These are phyloP conservation scores for Musa beccarii DNA, from an alignment of 176 grass and related monocot species.

Conservation along the genomic window DNA sequence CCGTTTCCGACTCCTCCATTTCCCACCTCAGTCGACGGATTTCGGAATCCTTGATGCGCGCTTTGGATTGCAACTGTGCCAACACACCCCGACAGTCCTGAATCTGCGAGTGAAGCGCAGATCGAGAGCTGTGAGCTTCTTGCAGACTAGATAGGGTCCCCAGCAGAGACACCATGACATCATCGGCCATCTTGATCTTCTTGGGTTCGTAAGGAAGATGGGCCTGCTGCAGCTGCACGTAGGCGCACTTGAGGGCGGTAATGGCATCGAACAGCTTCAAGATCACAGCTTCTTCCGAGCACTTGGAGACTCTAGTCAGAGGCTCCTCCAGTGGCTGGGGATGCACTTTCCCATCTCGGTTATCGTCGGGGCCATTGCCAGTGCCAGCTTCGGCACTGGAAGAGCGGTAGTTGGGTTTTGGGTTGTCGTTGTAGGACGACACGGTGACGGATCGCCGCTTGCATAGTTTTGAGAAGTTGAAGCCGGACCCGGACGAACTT, in stretches of 20 bases:
- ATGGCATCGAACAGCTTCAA: conserved; percentile 48
- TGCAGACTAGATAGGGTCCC: conserved; percentile 38
- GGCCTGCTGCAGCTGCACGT: conserved; percentile 60
- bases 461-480: conserved; percentile 60
- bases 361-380: conserved; percentile 32
- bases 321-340: conserved; percentile 29
- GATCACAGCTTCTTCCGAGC: conserved; percentile 37
- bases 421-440: conserved; percentile 19
- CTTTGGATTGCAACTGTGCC: conserved; percentile 43
- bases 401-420: conserved; percentile 18
- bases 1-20: conserved; percentile 36
- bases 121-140: conserved; percentile 42
- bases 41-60: conserved; percentile 59
- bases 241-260: conserved; percentile 53
- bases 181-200: conserved; percentile 31
- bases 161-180: conserved; percentile 42
- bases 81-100: conserved; percentile 41
- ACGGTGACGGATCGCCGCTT: conserved; percentile 54
- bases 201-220: conserved; percentile 48
- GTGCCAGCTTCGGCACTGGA: not conserved
- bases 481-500: conserved; percentile 27
- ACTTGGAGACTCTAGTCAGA: conserved; percentile 5
- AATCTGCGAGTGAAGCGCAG: conserved; percentile 26
- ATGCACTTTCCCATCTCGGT: conserved; percentile 27
- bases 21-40: conserved; percentile 39